A percentile compares a stretch with the other conserved stretches of the same genome.
Conservation (phyloP, 805 yeast genomes). For the Tanozyma kutaoensis region DNA sequence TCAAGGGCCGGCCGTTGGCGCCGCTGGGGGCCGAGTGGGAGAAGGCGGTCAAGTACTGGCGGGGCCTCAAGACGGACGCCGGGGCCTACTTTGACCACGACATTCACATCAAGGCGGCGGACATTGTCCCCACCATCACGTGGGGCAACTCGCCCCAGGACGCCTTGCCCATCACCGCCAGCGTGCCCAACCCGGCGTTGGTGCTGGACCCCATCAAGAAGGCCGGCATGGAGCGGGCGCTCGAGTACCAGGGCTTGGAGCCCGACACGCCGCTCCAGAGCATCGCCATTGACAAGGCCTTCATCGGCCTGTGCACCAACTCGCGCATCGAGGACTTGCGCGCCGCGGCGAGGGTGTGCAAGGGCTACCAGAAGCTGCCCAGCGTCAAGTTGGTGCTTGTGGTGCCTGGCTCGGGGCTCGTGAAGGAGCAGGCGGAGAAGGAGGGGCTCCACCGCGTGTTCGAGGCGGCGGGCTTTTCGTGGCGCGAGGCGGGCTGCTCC, state of each 20-base stretch:
- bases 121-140: conserved; percentile 89
- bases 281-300: conserved; percentile 81
- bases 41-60: conserved; percentile 88
- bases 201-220: conserved; percentile 61
- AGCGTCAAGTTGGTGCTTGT: conserved; percentile 74
- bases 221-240: conserved; percentile 83
- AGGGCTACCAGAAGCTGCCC: conserved; percentile 78
- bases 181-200: conserved; percentile 80
- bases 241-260: conserved; percentile 80
- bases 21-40: conserved; percentile 94
- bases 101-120: conserved; percentile 66
- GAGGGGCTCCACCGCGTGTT: conserved; percentile 93
- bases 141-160: conserved; percentile 99
- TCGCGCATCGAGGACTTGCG: conserved; percentile 95
- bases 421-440: conserved; percentile 83
- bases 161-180: conserved; percentile 85
- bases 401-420: conserved; percentile 96
- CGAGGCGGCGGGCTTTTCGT: conserved; percentile 85
- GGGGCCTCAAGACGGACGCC: conserved; percentile 71
- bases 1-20: conserved; percentile 89
- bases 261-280: conserved; percentile 71
- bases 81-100: conserved; percentile 86
- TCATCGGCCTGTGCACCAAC: conserved; percentile 97
- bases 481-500: conserved; percentile 99
- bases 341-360: conserved; percentile 86